Conservation (phyloP, 2,329 filamentous ascomycete genomes). For the Alternaria hordeiaustralica region DNA sequence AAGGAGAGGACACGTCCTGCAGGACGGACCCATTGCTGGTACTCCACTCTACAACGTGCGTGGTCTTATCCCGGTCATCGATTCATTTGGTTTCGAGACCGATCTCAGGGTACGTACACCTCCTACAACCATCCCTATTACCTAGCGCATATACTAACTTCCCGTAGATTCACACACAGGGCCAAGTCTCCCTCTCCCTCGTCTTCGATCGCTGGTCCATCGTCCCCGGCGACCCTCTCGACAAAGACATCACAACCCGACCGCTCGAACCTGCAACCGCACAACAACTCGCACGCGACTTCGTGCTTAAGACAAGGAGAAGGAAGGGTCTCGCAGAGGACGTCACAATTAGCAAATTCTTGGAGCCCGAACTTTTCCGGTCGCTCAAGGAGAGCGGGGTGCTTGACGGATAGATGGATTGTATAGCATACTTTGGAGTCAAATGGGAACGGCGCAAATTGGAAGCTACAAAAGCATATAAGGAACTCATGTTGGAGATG, state of each 20-base stretch:
- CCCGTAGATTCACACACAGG: conserved; percentile 81
- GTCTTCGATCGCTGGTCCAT: conserved; percentile 97
- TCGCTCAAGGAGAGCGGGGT: conserved; percentile 88
- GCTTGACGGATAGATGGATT: conserved; percentile 63
- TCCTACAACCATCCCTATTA: conserved; percentile 19
- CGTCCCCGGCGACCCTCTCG: conserved; percentile 92
- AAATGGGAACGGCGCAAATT: conserved; percentile 8
- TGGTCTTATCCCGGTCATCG: conserved; percentile 92
- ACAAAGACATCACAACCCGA: conserved; percentile 80
- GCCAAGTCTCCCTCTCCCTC: conserved; percentile 85
- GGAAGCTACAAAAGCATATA: conserved; percentile 1
- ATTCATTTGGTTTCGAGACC: conserved; percentile 97
- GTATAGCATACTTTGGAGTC: conserved; percentile 20
- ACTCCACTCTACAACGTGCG: conserved; percentile 92
- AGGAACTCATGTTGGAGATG: neutral
- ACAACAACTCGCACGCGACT: conserved; percentile 90
- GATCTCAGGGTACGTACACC: conserved; percentile 68
- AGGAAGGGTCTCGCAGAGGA: conserved; percentile 96
- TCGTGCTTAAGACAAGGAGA: conserved; percentile 92
- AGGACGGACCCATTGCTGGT: conserved; percentile 92
- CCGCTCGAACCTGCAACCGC: conserved; percentile 87
- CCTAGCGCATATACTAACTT: conserved; percentile 6
- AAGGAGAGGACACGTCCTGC: conserved; percentile 87
- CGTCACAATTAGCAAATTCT: conserved; percentile 92
- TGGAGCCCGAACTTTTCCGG: conserved; percentile 92